Evolutionary conservation across 179 eudicot genomes (phyloP).

Genomic region (Gypsophila paniculata): DNA sequence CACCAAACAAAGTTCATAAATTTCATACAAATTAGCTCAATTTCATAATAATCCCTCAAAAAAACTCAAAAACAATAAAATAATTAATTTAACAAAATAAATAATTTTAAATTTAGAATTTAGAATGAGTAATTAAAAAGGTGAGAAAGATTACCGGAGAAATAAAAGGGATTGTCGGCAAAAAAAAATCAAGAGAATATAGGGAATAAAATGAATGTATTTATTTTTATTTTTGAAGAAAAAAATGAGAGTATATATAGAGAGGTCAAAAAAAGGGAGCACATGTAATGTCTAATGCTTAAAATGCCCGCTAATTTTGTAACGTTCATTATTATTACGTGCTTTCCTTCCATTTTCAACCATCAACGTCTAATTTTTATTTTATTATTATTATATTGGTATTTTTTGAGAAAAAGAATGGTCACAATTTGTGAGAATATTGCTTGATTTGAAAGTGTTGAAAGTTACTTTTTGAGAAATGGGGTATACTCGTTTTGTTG

Average conservation of each 20-base stretch:
- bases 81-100: not conserved
- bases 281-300: conserved; percentile 8
- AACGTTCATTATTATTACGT: conserved; percentile 6
- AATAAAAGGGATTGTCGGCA: not conserved
- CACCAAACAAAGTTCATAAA: not conserved
- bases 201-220: not conserved
- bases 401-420: too few species aligned
- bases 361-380: not conserved
- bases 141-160: conserved; percentile 19
- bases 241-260: conserved; percentile 4
- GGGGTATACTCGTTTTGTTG: too few species aligned
- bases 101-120: too few species aligned
- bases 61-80: not conserved
- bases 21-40: not conserved
- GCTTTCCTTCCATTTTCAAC: conserved; percentile 2
- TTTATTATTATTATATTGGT: too few species aligned
- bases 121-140: not conserved
- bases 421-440: too few species aligned
- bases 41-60: not conserved
- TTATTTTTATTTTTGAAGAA: not conserved
- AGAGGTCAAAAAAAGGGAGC: conserved; percentile 4
- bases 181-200: not conserved
- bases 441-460: too few species aligned
- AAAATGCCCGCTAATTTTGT: conserved; percentile 14
- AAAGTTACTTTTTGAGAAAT: too few species aligned